These are phyloP conservation scores for Dichomitus squalens DNA, from an alignment of 1,284 basidiomycete species.

Conservation along the genomic window DNA sequence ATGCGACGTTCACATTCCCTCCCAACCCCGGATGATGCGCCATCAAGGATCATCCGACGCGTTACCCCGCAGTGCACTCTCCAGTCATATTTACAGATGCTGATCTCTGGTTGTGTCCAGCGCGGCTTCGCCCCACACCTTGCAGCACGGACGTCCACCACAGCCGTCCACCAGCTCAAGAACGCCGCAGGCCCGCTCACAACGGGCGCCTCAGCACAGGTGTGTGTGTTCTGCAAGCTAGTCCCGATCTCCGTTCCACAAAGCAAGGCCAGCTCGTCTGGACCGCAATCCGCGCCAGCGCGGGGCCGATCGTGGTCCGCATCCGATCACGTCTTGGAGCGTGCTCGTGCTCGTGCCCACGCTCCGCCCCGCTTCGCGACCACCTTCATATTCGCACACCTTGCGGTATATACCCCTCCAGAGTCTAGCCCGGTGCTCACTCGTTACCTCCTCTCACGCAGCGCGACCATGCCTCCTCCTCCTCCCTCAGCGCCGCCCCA, in stretches of 20 bases:
- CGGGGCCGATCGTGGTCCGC: not conserved
- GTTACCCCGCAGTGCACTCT: not conserved
- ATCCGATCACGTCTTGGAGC: not conserved
- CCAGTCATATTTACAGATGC: not conserved
- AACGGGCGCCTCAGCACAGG: conserved; percentile 1
- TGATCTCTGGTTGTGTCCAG: not conserved
- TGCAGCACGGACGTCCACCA: not conserved
- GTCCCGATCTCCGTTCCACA: not conserved
- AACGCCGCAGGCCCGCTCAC: not conserved
- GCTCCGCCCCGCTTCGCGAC: no score
- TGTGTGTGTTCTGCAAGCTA: not conserved
- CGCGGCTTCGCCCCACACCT: not conserved
- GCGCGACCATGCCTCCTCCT: conserved; percentile 5
- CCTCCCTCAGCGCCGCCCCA: conserved; percentile 8
- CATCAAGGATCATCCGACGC: not conserved
- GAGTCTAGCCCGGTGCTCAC: not conserved
- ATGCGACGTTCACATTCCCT: not conserved
- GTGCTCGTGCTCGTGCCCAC: no score
- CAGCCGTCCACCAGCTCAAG: not conserved
- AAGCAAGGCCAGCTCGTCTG: not conserved
- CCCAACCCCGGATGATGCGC: not conserved
- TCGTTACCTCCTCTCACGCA: no score
- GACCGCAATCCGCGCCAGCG: not conserved
- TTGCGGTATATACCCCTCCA: not conserved
- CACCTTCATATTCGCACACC: not conserved